Percentiles rank a stretch among this genome's conserved stretches.
Conservation (phyloP, 345 rosid species). For the Hirschfeldia incana region DNA sequence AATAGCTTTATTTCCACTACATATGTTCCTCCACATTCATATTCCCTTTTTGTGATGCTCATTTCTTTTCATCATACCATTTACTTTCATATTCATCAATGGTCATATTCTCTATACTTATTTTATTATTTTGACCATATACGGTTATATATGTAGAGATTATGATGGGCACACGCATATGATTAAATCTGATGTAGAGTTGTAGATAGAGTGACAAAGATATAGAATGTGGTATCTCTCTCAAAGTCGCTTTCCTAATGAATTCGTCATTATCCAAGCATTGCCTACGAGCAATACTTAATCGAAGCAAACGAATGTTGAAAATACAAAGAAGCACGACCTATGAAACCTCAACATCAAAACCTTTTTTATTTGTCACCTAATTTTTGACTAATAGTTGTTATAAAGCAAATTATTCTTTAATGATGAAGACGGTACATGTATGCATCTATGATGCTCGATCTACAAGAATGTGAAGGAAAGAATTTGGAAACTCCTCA, state of each 20-base stretch:
- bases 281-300: neutral
- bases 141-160: neutral
- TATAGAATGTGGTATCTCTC: neutral
- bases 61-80: conserved; percentile 9
- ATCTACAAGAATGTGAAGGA: conserved; percentile 28
- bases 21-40: conserved; percentile 20
- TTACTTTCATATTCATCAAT: conserved; percentile 15
- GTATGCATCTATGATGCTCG: conserved; percentile 11
- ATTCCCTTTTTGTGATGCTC: conserved; percentile 43
- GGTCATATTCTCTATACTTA: conserved; percentile 19
- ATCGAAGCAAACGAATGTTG: conserved; percentile 14
- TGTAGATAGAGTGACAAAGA: neutral
- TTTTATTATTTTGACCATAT: neutral
- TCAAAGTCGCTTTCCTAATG: conserved; percentile 22
- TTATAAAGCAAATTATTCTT: conserved; percentile 21
- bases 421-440: neutral
- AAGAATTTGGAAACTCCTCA: conserved; percentile 30
- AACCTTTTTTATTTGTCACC: conserved; percentile 19
- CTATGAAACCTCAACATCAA: conserved; percentile 15
- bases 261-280: conserved; percentile 34
- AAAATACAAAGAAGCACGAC: conserved; percentile 12
- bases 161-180: neutral
- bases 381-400: neutral
- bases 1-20: conserved; percentile 48
- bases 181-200: conserved; percentile 8